Base-by-base conservation (phyloP, 768 basidiomycete species). In the Russula abietina region DNA sequence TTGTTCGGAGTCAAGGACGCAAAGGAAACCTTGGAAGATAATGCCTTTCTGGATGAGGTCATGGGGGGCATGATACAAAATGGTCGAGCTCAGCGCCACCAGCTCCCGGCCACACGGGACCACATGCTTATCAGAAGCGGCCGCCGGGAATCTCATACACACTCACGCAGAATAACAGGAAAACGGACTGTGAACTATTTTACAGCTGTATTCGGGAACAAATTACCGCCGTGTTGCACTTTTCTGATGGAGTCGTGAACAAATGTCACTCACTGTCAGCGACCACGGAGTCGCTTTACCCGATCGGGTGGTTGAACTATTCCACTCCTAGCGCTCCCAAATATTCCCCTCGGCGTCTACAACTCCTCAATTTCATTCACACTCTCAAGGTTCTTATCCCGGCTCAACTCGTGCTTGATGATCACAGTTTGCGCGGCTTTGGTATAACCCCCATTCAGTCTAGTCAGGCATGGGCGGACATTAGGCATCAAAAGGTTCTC, bases 1-100 rank as follows among this genome's bases (percentile, higher is more conserved):
- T 94, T 96, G 74, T 93, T 93, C 60, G 80, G 77, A 12, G 87
- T 89, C 70, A 92, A 75, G 54, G 85, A 83, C 55, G 90, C 80
- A 74, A 89, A 89, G 22, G 88, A 82, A 62, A 89, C 76, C 67
- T 85, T 84, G 61, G 76, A 64, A 55, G 66, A 67, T 28, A 71
- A 62, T 46, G 69, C 60, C 49, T 74, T 73, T 60, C 60, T 65
- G 50, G 74, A 62, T 52, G 72, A 67, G 61, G 70, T 69, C 68
- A 73, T 73, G 64, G 70, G 69, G 66, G 64, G 67, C 66, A 69
- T 69, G 70, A 66, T 69, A 71, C 43, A 67, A 52, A 49, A 54
- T 24, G 16, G 61, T 65, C 49, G 48, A 39, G 22, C 24, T 39
- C 39, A 30, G 43, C 58, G 58, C 58, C 57, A 65, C 62, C 65